A percentile compares a stretch with the other conserved stretches of the same genome.
Evolutionary conservation across 2,329 filamentous ascomycete species (phyloP).

Genomic region (Eutypella sp.): DNA sequence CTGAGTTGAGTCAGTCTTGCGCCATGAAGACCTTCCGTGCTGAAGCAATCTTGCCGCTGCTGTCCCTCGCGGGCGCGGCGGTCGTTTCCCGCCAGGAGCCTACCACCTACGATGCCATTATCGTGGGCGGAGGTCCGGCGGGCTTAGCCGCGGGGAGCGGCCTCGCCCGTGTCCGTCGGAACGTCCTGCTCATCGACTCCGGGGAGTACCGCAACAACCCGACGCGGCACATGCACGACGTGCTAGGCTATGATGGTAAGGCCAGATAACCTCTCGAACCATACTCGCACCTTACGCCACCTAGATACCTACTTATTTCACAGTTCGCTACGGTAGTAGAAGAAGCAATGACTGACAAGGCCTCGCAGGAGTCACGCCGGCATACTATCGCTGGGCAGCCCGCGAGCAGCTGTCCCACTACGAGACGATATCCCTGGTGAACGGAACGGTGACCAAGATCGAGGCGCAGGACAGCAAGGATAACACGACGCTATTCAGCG

Average conservation of each 20-base stretch:
- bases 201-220: conserved; percentile 52
- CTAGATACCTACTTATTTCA: too few species aligned
- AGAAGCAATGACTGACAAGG: not conserved
- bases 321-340: too few species aligned
- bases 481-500: conserved; percentile 41
- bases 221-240: conserved; percentile 57
- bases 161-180: conserved; percentile 53
- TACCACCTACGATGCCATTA: conserved; percentile 46
- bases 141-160: conserved; percentile 51
- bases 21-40: conserved; percentile 13
- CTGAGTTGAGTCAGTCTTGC: not conserved
- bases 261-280: too few species aligned
- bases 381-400: conserved; percentile 49
- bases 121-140: conserved; percentile 54
- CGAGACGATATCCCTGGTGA: conserved; percentile 42
- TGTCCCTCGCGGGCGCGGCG: conserved; percentile 10
- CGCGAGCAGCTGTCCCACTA: conserved; percentile 49
- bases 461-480: conserved; percentile 31
- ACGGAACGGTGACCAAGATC: conserved; percentile 47
- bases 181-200: conserved; percentile 52
- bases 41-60: conserved; percentile 8
- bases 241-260: conserved; percentile 54
- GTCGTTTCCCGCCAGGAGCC: conserved; percentile 4
- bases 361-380: conserved; percentile 44
- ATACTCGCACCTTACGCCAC: too few species aligned